Base-by-base conservation (phyloP, 306 rosid species). In the Sesbania bispinosa region DNA sequence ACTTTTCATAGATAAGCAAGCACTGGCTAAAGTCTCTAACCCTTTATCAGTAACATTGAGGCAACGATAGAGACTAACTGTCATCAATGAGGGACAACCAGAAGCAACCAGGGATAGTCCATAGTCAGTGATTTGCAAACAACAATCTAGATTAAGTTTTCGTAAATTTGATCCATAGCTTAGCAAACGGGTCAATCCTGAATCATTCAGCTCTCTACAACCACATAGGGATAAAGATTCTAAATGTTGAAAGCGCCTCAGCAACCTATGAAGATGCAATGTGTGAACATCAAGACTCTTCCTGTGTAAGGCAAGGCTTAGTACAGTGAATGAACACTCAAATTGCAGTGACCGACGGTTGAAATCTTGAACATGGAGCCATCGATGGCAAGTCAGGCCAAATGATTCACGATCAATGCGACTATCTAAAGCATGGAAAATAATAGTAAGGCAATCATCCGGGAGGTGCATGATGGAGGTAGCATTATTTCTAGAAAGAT, bases 381-480 rank as follows among this genome's bases (percentile, higher is more conserved):
- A 89, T 13, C 83, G 79, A 2, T 43, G 85, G 62, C 92, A 87
- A 43, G 90, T 87, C 76, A 87, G 59, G 51, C 92, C 87, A 81
- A 89, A 89, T 14, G 96, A 86, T 38, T 89, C 85, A 4, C 84
- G 75, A 62, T 86, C 96, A 10, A 58, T 33, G 41, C 45, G 45
- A 50, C 75, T 71, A 69, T 77, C 82, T 68, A 89, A 81, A 42
- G 77, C n/a, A 30, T n/a, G 83, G 33, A 81, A 89, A 48, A 89
- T 83, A 67, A 64, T 63, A 77, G 77, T 16, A 30, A 89, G 90
- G 67, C 90, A 84, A 67, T 85, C 92, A 54, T 83, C 87, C 7
- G 96, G 86, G 1, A 86, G 82, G 59, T 81, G 78, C 84, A 79
- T 69, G 71, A 89, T 83, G 53, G 83, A 77, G 71, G 86, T 77